Evolutionary conservation across 1,284 basidiomycete genomes (phyloP), one percentile per base, ranked within the genome.

Genomic region (Heterobasidion annosum): DNA sequence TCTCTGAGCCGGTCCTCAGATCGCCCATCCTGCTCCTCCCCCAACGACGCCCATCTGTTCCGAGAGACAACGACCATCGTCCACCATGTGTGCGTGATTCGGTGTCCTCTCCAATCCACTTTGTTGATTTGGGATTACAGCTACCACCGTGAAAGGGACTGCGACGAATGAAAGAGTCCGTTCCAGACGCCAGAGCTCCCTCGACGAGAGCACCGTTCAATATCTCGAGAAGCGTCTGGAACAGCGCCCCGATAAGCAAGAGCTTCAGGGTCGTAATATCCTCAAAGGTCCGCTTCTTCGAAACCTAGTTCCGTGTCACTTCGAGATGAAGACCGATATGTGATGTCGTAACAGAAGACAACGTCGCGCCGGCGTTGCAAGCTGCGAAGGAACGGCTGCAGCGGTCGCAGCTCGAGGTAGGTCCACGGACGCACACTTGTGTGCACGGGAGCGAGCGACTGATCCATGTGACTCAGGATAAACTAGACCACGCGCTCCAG

Each of bases 231-330:
- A 77, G 64, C 71, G 76, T 48, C 71, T 88, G 52, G 72, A 70
- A 45, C 70, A 76, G 33, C 74, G 87, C 40, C 77, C 83, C 8
- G 76, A 81, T 13, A 81, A 83, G 63, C 67, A 77, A 47, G 82
- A 88, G 55, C 75, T 91, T 45, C 75, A 88, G 57, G 82, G 84
- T 49, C 78, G 83, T 60, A 87, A 87, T 64, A 89, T 91, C 58
- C 75, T 91, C 57, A 90, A 90, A 71, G 83, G 87, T 82, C 57
- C 53, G 72, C 53, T 19, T 15, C 18, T 25, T 49, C 37, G 37
- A 4, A 25, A 25, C 25, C 25, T 25, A 25, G 4, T 25, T 25
- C 25, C 25, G 5, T 25, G 25, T 25, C 25, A 25, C 19, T 51
- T 12, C 48, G 48, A 49, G 16, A 50, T 37, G 10, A 35, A 40